Evolutionary conservation across 371 early-diverging fungal genomes (phyloP).

Genomic region (Mortierella sp.): DNA sequence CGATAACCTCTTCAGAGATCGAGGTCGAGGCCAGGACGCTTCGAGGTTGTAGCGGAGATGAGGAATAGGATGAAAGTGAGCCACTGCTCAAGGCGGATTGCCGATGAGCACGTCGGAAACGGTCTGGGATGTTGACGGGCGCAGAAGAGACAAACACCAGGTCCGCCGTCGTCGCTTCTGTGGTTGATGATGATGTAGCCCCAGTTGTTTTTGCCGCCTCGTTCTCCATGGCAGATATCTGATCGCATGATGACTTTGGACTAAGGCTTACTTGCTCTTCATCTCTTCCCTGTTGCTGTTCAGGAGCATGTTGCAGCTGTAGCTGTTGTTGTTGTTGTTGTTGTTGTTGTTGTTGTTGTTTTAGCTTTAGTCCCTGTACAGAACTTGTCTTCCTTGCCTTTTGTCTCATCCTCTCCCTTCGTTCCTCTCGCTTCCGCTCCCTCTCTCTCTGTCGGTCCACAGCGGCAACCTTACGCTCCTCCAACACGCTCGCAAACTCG

Average conservation of each 20-base stretch:
- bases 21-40: slow-evolving; percentile 44
- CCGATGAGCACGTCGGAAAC: slow-evolving; percentile 19
- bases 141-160: slow-evolving; percentile 12
- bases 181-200: neutral
- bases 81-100: slow-evolving; percentile 13
- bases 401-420: slow-evolving; percentile 33
- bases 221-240: neutral
- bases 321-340: neutral
- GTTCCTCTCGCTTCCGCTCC: slow-evolving; percentile 36
- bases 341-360: neutral
- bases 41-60: slow-evolving; percentile 44
- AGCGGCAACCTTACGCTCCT: slow-evolving; percentile 33
- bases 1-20: slow-evolving; percentile 37
- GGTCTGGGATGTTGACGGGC: slow-evolving; percentile 41
- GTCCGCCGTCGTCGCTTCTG: neutral
- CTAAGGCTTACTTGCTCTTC: neutral
- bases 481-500: slow-evolving; percentile 49
- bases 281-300: neutral
- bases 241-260: slow-evolving; percentile 4
- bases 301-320: too few species aligned
- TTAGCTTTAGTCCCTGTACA: too few species aligned
- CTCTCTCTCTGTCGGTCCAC: slow-evolving; percentile 22
- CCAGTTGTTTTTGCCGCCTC: neutral
- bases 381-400: slow-evolving; percentile 17
- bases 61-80: slow-evolving; percentile 24